Conservation (phyloP, 139 green algal species). For the Picochlorum sp. region DNA sequence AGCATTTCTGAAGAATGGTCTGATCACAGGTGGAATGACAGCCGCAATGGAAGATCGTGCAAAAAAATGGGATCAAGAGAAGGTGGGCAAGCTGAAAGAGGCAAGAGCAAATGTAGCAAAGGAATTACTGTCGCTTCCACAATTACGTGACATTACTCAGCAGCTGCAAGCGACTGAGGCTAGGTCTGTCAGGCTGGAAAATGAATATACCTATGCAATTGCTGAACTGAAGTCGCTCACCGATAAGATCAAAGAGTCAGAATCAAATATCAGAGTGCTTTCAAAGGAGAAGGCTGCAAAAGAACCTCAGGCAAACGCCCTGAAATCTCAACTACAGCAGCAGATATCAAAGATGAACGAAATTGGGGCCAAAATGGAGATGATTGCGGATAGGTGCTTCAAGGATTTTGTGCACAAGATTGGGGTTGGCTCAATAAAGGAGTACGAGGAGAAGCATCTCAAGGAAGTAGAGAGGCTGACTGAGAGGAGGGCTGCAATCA, state of each 20-base stretch:
- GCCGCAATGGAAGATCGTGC: conserved; percentile 37
- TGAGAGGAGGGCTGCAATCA: conserved; percentile 18
- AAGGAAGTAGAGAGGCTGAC: conserved; percentile 33
- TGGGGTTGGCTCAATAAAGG: conserved; percentile 74
- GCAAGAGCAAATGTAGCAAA: neutral
- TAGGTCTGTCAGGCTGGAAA: conserved; percentile 36
- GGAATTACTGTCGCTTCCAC: conserved; percentile 31
- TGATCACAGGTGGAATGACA: conserved; percentile 64
- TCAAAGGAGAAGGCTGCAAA: conserved; percentile 24
- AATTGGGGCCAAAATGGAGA: conserved; percentile 44
- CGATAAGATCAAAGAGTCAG: conserved; percentile 12
- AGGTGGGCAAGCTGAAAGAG: conserved; percentile 47
- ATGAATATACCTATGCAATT: conserved; percentile 21
- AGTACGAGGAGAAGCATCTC: conserved; percentile 74
- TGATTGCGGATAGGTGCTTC: conserved; percentile 21
- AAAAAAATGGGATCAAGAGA: conserved; percentile 54
- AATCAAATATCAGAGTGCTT: conserved; percentile 20
- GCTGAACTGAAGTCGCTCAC: conserved; percentile 23
- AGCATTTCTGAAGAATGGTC: conserved; percentile 71
- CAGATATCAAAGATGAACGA: conserved; percentile 29
- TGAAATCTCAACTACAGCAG: conserved; percentile 34
- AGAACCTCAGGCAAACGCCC: conserved; percentile 19
- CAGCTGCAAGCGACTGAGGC: conserved; percentile 21
- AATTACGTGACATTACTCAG: conserved; percentile 10
- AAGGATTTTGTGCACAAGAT: conserved; percentile 31